phyloP scores from a whole-genome alignment of 345 rosid species.

The Dipteronia dyeriana region DNA sequence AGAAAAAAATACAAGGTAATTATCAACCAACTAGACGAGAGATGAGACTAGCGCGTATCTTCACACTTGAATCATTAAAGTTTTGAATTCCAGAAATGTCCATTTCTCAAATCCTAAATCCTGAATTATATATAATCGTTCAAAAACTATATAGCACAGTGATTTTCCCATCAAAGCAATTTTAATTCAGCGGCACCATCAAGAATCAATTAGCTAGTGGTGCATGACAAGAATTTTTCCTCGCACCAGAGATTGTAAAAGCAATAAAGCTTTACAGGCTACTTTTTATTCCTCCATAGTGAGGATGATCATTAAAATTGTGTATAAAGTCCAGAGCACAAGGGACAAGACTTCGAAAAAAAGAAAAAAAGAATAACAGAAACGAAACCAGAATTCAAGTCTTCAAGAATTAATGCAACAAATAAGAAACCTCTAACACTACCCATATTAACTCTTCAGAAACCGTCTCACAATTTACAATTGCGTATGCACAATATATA shows the following conservation, averaged over 20 bases:
- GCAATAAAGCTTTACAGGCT: not conserved
- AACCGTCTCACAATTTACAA: not conserved
- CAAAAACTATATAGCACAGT: too few relatives aligned
- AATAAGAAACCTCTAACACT: not conserved
- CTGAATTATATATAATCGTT: too few relatives aligned
- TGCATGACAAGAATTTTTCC: not conserved
- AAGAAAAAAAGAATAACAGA: not conserved
- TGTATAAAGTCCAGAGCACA: not conserved
- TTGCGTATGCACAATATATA: not conserved
- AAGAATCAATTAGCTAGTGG: not conserved
- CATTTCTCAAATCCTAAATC: too few relatives aligned
- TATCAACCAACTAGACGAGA: too few relatives aligned
- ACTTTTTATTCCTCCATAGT: not conserved
- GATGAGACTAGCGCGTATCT: too few relatives aligned
- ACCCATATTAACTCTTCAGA: slow-evolving; percentile 5
- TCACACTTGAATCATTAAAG: too few relatives aligned
- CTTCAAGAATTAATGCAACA: not conserved
- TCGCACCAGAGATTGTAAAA: not conserved
- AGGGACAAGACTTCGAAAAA: too few relatives aligned
- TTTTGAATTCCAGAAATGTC: too few relatives aligned
- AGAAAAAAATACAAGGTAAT: too few relatives aligned
- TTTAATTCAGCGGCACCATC: too few relatives aligned
- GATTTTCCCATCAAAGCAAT: not conserved
- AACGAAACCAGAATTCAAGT: not conserved
- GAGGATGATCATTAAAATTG: not conserved